Percentiles rank a stretch among this genome's conserved stretches.
Evolutionary conservation across 2,329 filamentous ascomycete species (phyloP).

Genomic region (Lecanoromycetidae sp.): DNA sequence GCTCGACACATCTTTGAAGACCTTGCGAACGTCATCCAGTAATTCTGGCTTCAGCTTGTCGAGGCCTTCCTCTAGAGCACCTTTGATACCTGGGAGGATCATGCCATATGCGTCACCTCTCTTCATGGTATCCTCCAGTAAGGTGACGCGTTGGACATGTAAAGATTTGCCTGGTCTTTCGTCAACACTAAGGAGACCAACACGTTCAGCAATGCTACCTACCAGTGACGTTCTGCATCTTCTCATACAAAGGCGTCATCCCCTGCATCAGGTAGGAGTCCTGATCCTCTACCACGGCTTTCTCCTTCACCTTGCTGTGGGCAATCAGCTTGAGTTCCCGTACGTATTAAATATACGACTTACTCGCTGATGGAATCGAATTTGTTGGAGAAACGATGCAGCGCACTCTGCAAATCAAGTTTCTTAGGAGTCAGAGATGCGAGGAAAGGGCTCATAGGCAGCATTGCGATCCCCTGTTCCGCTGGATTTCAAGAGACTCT

Average conservation of each 20-base stretch:
- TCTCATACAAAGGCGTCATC: neutral
- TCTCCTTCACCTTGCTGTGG: neutral
- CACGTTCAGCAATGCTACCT: neutral
- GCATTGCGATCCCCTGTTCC: neutral
- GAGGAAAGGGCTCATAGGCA: neutral
- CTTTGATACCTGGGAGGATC: neutral
- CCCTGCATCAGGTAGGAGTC: neutral
- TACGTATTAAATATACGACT: neutral
- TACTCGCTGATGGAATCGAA: neutral
- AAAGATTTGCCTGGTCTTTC: neutral
- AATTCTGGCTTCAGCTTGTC: neutral
- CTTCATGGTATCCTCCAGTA: neutral
- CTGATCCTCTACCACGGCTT: neutral
- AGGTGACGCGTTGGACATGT: neutral
- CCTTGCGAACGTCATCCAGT: neutral
- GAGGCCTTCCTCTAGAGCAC: neutral
- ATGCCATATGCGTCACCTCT: neutral
- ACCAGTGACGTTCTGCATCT: neutral
- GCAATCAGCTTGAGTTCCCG: neutral
- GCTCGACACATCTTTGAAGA: neutral
- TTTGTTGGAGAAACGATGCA: neutral
- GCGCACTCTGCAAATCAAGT: neutral
- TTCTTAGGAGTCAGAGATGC: neutral
- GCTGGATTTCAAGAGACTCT: neutral
- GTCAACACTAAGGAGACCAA: neutral